Base-by-base conservation (phyloP, 768 basidiomycete genomes). In the Kwoniella newhampshirensis region DNA sequence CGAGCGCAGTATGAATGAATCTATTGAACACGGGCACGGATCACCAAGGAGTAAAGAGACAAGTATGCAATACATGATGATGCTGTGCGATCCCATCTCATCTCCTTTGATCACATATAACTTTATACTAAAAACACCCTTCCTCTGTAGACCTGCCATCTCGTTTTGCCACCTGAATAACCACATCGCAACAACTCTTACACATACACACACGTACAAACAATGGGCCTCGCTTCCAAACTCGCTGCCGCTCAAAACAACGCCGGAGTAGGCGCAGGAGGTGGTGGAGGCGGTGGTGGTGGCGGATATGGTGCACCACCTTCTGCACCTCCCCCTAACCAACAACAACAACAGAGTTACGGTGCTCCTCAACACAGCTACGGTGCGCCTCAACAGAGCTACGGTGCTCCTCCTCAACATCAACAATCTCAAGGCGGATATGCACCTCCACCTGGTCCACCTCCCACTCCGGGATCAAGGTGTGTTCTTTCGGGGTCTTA, bases 211-310 rank as follows among this genome's bases (percentile, higher is more conserved):
- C 37, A 39, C 27, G 13, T n/a, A 43, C 47, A 45, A 39, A 68
- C 18, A 43, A 74, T 74, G 73, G 73, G 73, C 59, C 62, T 74
- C 35, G 73, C 73, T 50, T 64, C 67, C 20, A 74, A 74, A 59
- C 52, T 74, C 20, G 65, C 63, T 42, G 64, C 66, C 7, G 68
- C 73, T 42, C 57, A 59, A 40, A n/a, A 39, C 27, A 51, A 51
- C 26, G 50, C 50, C 20, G 50, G 50, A 25, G 54, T 41, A 26
- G 51, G 51, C 18, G 50, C 66, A 67, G 54, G 57, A 3, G 60
- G 47, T 15, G 61, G 51, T 4, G 51, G 45, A 43, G 41, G 60
- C 12, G 54, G 39, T 17, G 67, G 62, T n/a, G 59, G 51, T 37
- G 60, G 54, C 17, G n/a, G n/a, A n/a, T n/a, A n/a, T n/a, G n/a